A percentile compares a stretch with the other conserved stretches of the same genome.
These are phyloP conservation scores for Calonectria naviculata DNA, from an alignment of 2,329 filamentous ascomycete species.

Conservation along the genomic window DNA sequence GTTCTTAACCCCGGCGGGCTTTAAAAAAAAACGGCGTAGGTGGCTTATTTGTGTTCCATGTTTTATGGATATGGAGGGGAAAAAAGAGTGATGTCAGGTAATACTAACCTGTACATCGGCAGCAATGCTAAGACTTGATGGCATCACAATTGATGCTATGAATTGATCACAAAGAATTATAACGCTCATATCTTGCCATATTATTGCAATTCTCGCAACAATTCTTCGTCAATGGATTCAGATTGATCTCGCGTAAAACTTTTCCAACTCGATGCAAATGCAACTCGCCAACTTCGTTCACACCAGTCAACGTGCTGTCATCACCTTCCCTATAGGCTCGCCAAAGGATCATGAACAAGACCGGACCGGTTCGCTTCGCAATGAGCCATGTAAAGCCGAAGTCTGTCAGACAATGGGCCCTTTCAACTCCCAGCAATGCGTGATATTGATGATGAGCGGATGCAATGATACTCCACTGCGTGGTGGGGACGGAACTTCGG, in stretches of 20 bases:
- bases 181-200: neutral
- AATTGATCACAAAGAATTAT: neutral
- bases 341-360: neutral
- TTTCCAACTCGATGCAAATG: neutral
- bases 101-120: neutral
- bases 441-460: slow-evolving; percentile 4
- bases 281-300: neutral
- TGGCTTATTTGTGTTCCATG: neutral
- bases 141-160: neutral
- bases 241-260: neutral
- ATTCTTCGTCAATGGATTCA: neutral
- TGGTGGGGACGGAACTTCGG: slow-evolving; percentile 16
- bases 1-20: neutral
- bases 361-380: neutral
- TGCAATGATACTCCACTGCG: neutral
- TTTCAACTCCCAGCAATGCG: neutral
- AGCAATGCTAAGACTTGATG: neutral
- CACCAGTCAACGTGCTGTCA: neutral
- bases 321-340: neutral
- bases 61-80: neutral
- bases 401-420: neutral
- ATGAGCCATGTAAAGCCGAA: neutral
- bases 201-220: neutral
- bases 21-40: neutral
- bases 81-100: neutral